These are phyloP conservation scores for Diplodia sapinea DNA, from an alignment of 2,329 filamentous ascomycete genomes.

Conservation along the genomic window DNA sequence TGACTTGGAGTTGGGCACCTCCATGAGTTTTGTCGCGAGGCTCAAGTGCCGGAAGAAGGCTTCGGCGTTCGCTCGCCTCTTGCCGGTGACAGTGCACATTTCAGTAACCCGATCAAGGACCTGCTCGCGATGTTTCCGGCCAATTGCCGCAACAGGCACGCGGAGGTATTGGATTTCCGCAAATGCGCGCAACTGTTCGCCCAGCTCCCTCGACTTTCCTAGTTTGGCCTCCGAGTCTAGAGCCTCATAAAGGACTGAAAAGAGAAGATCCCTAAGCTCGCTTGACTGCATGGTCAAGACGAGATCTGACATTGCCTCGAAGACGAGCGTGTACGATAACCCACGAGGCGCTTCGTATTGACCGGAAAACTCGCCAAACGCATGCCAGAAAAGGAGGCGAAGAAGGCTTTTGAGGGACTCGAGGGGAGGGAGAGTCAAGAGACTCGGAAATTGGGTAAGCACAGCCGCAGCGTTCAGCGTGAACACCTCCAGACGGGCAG, in stretches of 20 bases:
- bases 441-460: constrained; percentile 24
- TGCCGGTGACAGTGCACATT: constrained; percentile 32
- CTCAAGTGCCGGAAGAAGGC: constrained; percentile 26
- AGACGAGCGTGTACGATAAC: constrained; percentile 22
- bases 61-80: constrained; percentile 18
- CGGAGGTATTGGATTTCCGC: constrained; percentile 37
- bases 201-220: constrained; percentile 2
- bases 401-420: constrained; percentile 27
- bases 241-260: constrained; percentile 21
- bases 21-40: constrained; percentile 41
- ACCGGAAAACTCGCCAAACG: constrained; percentile 27
- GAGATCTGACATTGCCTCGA: constrained; percentile 30
- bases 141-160: constrained; percentile 38
- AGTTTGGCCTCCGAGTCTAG: constrained; percentile 24
- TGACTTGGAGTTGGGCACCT: constrained; percentile 45
- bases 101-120: constrained; percentile 41
- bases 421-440: constrained; percentile 20
- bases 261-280: constrained; percentile 26
- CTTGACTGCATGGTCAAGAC: constrained; percentile 25
- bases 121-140: constrained; percentile 43
- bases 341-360: constrained; percentile 19
- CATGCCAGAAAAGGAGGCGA: constrained; percentile 27
- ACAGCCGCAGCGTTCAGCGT: constrained; percentile 26
- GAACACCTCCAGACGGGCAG: constrained; percentile 17
- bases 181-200: constrained; percentile 32